Evolutionary conservation across 306 rosid genomes (phyloP).

Genomic region (Sicyos edulis): DNA sequence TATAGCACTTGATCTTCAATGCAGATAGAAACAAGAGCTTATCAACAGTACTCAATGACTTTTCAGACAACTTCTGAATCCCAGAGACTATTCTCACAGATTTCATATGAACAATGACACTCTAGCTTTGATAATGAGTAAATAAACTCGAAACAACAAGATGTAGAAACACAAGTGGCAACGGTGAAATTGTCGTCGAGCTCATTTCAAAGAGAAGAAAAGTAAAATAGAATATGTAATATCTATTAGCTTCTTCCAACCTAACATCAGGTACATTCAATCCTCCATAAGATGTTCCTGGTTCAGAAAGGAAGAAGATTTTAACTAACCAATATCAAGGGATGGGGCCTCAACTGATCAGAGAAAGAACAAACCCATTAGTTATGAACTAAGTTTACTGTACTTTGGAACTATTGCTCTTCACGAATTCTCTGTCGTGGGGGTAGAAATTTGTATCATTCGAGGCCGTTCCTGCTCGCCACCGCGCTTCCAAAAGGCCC

Average conservation of each 20-base stretch:
- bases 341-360: conserved; percentile 11
- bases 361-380: conserved; percentile 33
- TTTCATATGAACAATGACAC: not conserved
- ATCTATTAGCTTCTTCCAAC: conserved; percentile 27
- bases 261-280: conserved; percentile 29
- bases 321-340: not conserved
- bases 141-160: no score
- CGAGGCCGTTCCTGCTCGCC: conserved; percentile 58
- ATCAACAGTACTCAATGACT: not conserved
- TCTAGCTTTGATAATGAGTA: no score
- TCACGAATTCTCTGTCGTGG: conserved; percentile 52
- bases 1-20: conserved; percentile 1
- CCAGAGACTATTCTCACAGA: not conserved
- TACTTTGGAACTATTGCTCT: not conserved
- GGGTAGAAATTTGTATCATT: conserved; percentile 49
- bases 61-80: not conserved
- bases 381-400: not conserved
- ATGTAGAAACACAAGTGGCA: no score
- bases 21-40: not conserved
- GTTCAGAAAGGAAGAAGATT: conserved; percentile 21
- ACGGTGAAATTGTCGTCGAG: not conserved
- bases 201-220: not conserved
- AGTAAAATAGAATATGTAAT: not conserved
- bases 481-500: conserved; percentile 78
- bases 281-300: not conserved